Percentiles rank a stretch among this genome's conserved stretches.
These are phyloP conservation scores for Phytophthora sp. DNA, from an alignment of 352 stramenopile genomes.

Conservation along the genomic window DNA sequence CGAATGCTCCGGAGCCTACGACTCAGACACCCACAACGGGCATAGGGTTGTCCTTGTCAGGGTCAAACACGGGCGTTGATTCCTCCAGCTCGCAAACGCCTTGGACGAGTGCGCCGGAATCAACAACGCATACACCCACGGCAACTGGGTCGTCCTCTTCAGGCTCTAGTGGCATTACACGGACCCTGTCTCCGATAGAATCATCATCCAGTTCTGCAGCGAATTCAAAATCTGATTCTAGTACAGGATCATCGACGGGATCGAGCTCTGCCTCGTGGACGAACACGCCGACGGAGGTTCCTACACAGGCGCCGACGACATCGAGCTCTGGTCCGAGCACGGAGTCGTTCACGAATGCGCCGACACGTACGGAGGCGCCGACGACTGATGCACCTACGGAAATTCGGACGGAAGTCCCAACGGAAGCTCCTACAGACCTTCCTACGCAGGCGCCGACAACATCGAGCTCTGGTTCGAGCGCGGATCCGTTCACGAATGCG, in stretches of 20 bases:
- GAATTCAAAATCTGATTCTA: neutral
- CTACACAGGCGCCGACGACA: conserved; percentile 4
- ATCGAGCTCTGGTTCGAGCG: neutral
- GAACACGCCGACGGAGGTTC: neutral
- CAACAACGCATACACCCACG: no score
- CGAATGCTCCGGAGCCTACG: no score
- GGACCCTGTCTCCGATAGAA: neutral
- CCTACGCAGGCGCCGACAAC: neutral
- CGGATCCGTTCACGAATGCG: neutral
- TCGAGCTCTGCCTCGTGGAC: neutral
- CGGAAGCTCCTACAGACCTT: neutral
- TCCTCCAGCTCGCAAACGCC: no score
- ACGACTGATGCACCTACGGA: neutral
- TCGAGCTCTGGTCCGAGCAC: neutral
- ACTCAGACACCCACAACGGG: no score
- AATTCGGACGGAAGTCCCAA: neutral
- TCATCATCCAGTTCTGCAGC: neutral
- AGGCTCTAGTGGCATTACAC: neutral
- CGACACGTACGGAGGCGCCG: conserved; percentile 8
- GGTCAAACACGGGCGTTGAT: no score
- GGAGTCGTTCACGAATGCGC: neutral
- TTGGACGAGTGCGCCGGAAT: conserved; percentile 7
- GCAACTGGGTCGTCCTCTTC: neutral
- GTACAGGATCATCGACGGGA: neutral
- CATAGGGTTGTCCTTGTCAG: no score